A percentile compares a stretch with the other conserved stretches of the same genome.
phyloP scores from a whole-genome alignment of 2,329 filamentous ascomycete genomes.

The Tolypocladium ophioglossoides region DNA sequence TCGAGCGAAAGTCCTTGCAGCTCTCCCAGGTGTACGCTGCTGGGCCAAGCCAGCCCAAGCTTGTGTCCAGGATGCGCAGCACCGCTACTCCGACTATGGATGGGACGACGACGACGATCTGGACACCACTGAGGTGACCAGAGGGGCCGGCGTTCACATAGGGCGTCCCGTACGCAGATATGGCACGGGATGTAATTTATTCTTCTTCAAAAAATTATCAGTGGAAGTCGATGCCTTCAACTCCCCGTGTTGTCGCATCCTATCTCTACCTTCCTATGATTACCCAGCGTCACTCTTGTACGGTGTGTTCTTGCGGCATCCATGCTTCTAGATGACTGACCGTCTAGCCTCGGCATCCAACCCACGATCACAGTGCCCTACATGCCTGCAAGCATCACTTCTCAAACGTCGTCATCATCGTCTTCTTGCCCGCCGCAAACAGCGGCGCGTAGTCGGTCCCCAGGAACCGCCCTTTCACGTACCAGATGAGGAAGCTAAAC shows the following conservation, averaged over 20 bases:
- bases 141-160: constrained; percentile 31
- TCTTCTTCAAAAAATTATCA: too few relatives aligned
- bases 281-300: too few relatives aligned
- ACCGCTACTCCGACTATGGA: constrained; percentile 25
- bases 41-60: too few relatives aligned
- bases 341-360: too few relatives aligned
- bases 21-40: constrained; percentile 51
- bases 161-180: constrained; percentile 23
- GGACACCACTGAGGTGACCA: constrained; percentile 46
- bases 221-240: too few relatives aligned
- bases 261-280: too few relatives aligned
- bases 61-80: constrained; percentile 12
- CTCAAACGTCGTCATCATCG: constrained; percentile 18
- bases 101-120: constrained; percentile 46
- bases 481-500: constrained; percentile 27
- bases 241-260: too few relatives aligned
- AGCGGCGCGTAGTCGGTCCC: constrained; percentile 21
- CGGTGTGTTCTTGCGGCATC: too few relatives aligned
- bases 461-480: constrained; percentile 25
- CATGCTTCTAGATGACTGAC: too few relatives aligned
- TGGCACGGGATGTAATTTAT: too few relatives aligned
- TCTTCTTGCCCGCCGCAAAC: constrained; percentile 23
- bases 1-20: constrained; percentile 53
- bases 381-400: too few relatives aligned
- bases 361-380: too few relatives aligned